Evolutionary conservation across 148 eudicot species (phyloP).

Genomic region (Hydrangea macrophylla): DNA sequence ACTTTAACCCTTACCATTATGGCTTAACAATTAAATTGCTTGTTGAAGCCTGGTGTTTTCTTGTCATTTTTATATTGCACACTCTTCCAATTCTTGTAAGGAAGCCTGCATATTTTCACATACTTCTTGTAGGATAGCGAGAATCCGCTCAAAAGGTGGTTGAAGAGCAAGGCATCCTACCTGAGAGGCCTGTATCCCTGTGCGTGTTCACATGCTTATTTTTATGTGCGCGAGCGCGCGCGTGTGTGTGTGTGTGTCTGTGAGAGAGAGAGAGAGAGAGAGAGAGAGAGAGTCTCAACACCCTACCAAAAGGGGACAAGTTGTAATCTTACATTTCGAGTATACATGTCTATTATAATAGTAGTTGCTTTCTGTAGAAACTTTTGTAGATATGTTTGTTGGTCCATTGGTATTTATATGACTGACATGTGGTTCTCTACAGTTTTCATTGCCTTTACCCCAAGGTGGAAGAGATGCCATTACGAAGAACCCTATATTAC

Average conservation of each 20-base stretch:
- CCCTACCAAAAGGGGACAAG: not conserved
- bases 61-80: not conserved
- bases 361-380: not conserved
- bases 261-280: not conserved
- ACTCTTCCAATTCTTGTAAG: not conserved
- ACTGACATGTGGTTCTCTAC: conserved; percentile 18
- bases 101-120: not conserved
- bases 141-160: not conserved
- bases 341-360: too few species aligned
- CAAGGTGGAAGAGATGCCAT: conserved; percentile 88
- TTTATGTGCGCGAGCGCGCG: too few species aligned
- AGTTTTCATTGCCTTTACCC: conserved; percentile 90
- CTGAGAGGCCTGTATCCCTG: not conserved
- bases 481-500: conserved; percentile 81
- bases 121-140: not conserved
- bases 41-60: not conserved
- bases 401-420: not conserved
- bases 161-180: not conserved
- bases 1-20: not conserved
- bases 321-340: too few species aligned
- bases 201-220: not conserved
- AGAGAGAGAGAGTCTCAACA: not conserved
- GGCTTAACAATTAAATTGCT: not conserved
- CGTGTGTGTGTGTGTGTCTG: not conserved
- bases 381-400: not conserved